Evolutionary conservation across 1,139 yeast species (phyloP), one percentile per base, ranked within the genome.

Genomic region (Yamadazyma songkhlaensis): DNA sequence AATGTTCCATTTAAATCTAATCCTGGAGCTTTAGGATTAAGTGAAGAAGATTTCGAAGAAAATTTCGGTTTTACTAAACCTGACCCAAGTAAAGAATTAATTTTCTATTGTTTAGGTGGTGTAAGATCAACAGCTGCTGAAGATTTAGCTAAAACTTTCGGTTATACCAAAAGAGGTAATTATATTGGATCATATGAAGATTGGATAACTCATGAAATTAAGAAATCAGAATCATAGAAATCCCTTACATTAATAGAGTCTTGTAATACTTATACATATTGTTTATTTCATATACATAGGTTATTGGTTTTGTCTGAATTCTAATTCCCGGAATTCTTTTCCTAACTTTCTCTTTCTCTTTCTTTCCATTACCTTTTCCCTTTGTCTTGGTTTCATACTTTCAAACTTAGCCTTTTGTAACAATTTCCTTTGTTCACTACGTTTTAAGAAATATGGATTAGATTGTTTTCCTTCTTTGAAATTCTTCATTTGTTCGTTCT

Each of bases 311-410:
- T 32, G 35, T 25, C 36, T 38, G 25, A 79, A 82, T 54, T 83
- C 90, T 70, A 90, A 74, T 55, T 79, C 81, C 60, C 79, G 81
- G 64, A 92, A 84, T 61, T 92, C 97, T 64, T 85, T 86, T 52
- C 96, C 96, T 57, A 90, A 73, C 59, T 87, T 79, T 76, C 84
- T 86, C 84, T 90, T 90, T 57, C 97, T 79, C 75, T 90, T 86
- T 58, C 96, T 78, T 64, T 89, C 96, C 76, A 92, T 78, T 28
- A 84, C 89, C 72, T 84, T 84, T 50, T 85, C 90, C 53, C 95
- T 76, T 58, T 92, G 96, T 43, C 75, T 73, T 32, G 83, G 68
- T 67, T 80, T 86, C 96, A 92, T 85, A 42, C 69, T 64, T 47
- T 87, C 94, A 66, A 84, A 92, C 61, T 86, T 86, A 60, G 92